A percentile compares a stretch with the other conserved stretches of the same genome.
phyloP scores from a whole-genome alignment of 192 early-diverging fungal species.

The Podila minutissima region DNA sequence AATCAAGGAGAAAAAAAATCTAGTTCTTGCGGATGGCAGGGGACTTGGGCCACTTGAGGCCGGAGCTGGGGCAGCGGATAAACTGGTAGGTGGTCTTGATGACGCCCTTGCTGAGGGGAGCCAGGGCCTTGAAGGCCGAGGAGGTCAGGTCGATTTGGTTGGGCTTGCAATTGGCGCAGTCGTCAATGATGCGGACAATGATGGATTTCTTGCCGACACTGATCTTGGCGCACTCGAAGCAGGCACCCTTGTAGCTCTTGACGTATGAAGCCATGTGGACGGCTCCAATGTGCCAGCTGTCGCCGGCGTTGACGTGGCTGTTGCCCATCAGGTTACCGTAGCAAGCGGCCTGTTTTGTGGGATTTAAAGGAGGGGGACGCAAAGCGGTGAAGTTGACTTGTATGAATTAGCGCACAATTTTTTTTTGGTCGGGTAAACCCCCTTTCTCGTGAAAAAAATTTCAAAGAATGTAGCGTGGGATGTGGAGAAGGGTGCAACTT shows the following conservation, averaged over 20 bases:
- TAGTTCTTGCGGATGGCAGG: constrained; percentile 13
- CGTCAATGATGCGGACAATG: constrained; percentile 46
- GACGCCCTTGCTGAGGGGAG: constrained; percentile 19
- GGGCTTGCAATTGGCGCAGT: constrained; percentile 38
- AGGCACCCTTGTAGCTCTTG: constrained; percentile 18
- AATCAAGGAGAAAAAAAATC: neutral
- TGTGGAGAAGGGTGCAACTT: constrained; percentile 1
- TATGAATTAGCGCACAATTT: neutral
- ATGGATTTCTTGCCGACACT: constrained; percentile 11
- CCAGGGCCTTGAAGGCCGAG: constrained; percentile 35
- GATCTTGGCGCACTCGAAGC: constrained; percentile 50
- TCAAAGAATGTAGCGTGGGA: neutral
- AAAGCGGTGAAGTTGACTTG: neutral
- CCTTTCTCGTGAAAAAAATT: neutral
- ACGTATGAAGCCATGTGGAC: constrained; percentile 30
- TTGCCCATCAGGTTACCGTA: constrained; percentile 38
- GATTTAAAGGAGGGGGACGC: neutral
- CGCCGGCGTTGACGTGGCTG: constrained; percentile 32
- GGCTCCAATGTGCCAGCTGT: constrained; percentile 44
- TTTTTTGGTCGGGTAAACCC: neutral
- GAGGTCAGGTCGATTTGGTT: constrained; percentile 50
- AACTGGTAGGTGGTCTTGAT: constrained; percentile 38
- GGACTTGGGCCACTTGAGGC: constrained; percentile 42
- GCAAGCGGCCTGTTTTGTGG: constrained; percentile 22
- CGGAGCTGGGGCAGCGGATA: constrained; percentile 26